Conservation (phyloP, 306 rosid species). For the Hippophae gyantsensis region DNA sequence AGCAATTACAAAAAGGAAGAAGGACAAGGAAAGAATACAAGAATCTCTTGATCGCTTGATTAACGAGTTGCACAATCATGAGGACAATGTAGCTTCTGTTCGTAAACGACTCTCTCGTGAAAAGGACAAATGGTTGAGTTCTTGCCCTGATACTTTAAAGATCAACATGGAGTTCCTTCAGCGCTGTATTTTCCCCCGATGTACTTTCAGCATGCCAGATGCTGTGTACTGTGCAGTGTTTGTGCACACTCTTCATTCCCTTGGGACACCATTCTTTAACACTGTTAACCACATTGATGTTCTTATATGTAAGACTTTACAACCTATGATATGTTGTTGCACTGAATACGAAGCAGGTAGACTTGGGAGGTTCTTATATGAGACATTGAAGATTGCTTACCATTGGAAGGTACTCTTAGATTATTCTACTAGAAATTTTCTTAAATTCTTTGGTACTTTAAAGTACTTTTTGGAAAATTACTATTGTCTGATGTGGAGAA, state of each 20-base stretch:
- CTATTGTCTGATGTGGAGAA: conserved; percentile 2
- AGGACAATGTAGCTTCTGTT: conserved; percentile 83
- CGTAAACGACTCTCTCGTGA: conserved; percentile 74
- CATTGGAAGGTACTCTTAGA: conserved; percentile 72
- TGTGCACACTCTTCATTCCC: conserved; percentile 95
- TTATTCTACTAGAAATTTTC: not conserved
- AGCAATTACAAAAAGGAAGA: conserved; percentile 88
- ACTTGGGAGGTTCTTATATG: conserved; percentile 87
- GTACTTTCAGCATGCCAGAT: conserved; percentile 99
- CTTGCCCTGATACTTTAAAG: conserved; percentile 92
- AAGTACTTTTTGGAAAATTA: not conserved
- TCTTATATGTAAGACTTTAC: conserved; percentile 86
- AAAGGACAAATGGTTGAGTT: conserved; percentile 92
- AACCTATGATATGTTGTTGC: conserved; percentile 99
- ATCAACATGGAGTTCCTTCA: conserved; percentile 99
- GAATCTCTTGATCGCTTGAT: conserved; percentile 85
- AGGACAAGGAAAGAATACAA: conserved; percentile 96
- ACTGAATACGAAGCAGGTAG: conserved; percentile 94
- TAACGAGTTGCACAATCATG: conserved; percentile 71
- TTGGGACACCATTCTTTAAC: conserved; percentile 97
- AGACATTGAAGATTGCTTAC: conserved; percentile 93
- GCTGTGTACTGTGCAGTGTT: conserved; percentile 97
- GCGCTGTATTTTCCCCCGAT: conserved; percentile 97
- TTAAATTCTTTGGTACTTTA: too few relatives aligned
- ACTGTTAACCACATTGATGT: conserved; percentile 98